These are phyloP conservation scores for Candida germanica DNA, from an alignment of 805 yeast genomes.

Conservation along the genomic window DNA sequence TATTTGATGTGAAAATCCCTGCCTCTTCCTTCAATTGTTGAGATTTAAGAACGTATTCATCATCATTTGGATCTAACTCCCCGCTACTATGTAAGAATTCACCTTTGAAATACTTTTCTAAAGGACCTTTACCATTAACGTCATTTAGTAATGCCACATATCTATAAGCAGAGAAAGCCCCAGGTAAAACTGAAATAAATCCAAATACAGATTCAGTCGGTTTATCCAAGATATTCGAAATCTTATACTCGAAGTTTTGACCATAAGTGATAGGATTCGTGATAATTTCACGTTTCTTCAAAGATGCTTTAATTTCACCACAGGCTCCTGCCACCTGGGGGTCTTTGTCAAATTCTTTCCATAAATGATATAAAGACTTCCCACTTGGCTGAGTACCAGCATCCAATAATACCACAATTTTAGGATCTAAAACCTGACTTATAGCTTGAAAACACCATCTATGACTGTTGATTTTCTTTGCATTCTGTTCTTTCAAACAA, in stretches of 20 bases:
- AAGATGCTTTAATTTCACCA: slow-evolving; percentile 65
- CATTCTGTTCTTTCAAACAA: slow-evolving; percentile 59
- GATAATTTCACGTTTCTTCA: slow-evolving; percentile 45
- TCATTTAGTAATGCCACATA: slow-evolving; percentile 57
- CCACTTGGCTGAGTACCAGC: slow-evolving; percentile 65
- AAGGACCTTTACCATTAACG: slow-evolving; percentile 51
- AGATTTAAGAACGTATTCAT: slow-evolving; percentile 40
- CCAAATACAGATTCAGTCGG: slow-evolving; percentile 66
- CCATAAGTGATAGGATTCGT: slow-evolving; percentile 63
- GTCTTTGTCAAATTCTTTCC: slow-evolving; percentile 62
- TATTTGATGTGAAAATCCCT: slow-evolving; percentile 61
- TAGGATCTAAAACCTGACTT: slow-evolving; percentile 55
- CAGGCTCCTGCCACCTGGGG: slow-evolving; percentile 66
- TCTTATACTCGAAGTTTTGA: slow-evolving; percentile 65
- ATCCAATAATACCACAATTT: slow-evolving; percentile 54
- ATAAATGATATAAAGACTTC: slow-evolving; percentile 53
- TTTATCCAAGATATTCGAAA: slow-evolving; percentile 64
- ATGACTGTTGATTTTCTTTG: slow-evolving; percentile 65
- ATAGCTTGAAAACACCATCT: slow-evolving; percentile 69
- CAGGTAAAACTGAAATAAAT: slow-evolving; percentile 62
- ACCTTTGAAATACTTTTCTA: slow-evolving; percentile 66
- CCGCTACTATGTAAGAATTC: slow-evolving; percentile 56
- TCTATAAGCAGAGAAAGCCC: slow-evolving; percentile 67
- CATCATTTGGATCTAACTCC: slow-evolving; percentile 57
- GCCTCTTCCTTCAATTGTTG: slow-evolving; percentile 40